Evolutionary conservation across 306 rosid genomes (phyloP).

Genomic region (Trifolium pratense): DNA sequence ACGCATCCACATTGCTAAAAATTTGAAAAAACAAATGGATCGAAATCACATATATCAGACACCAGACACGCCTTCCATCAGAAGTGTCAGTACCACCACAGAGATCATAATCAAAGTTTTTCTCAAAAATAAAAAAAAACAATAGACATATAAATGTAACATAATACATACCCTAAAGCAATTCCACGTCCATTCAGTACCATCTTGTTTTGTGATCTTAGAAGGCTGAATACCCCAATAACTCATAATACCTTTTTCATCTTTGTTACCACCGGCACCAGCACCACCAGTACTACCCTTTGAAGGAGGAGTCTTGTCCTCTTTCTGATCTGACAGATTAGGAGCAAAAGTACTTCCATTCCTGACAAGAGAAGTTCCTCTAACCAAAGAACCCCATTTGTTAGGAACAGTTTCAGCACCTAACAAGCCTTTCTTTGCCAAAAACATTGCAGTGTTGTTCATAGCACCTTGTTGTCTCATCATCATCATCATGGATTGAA

Average conservation of each 20-base stretch:
- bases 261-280: slow-evolving; percentile 35
- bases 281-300: neutral
- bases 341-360: slow-evolving; percentile 39
- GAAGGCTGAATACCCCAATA: slow-evolving; percentile 66
- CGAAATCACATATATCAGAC: too few species aligned
- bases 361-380: slow-evolving; percentile 34
- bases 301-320: neutral
- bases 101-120: too few species aligned
- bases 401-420: slow-evolving; percentile 3
- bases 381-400: slow-evolving; percentile 5
- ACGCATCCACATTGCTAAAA: too few species aligned
- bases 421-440: slow-evolving; percentile 35
- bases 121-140: too few species aligned
- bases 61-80: too few species aligned
- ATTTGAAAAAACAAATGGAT: neutral
- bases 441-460: slow-evolving; percentile 6
- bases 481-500: slow-evolving; percentile 35
- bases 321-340: slow-evolving; percentile 44
- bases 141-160: neutral
- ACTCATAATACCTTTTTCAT: slow-evolving; percentile 46
- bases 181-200: slow-evolving; percentile 75
- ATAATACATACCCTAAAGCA: slow-evolving; percentile 64
- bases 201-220: slow-evolving; percentile 55
- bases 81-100: too few species aligned
- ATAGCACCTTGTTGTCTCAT: slow-evolving; percentile 23